A percentile compares a stretch with the other conserved stretches of the same genome.
These are phyloP conservation scores for Fusarium brevicatenulatum DNA, from an alignment of 2,329 filamentous ascomycete species.

Conservation along the genomic window DNA sequence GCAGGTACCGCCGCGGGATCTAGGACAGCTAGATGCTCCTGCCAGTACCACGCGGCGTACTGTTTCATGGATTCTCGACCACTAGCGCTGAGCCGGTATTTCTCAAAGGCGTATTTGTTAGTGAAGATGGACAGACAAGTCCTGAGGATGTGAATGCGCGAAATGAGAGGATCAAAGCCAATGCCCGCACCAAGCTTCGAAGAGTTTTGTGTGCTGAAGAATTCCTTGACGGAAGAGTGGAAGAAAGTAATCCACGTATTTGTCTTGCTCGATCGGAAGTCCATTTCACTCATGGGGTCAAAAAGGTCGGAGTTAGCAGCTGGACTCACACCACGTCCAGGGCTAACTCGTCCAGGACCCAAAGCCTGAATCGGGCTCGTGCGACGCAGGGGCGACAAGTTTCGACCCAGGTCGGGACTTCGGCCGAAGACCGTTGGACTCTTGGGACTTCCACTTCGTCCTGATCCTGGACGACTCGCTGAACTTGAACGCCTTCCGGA, in stretches of 20 bases:
- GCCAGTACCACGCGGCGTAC: constrained; percentile 59
- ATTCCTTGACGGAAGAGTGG: constrained; percentile 53
- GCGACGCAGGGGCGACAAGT: constrained; percentile 33
- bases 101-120: constrained; percentile 46
- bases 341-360: constrained; percentile 27
- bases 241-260: constrained; percentile 54
- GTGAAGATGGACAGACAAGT: constrained; percentile 55
- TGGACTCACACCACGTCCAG: constrained; percentile 41
- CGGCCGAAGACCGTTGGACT: constrained; percentile 25
- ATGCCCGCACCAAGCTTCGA: constrained; percentile 37
- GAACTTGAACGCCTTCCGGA: constrained; percentile 38
- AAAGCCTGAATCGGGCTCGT: constrained; percentile 17
- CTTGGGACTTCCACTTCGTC: constrained; percentile 30
- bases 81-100: constrained; percentile 38
- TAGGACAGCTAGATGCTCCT: constrained; percentile 53
- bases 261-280: constrained; percentile 55
- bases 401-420: constrained; percentile 31
- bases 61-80: constrained; percentile 49
- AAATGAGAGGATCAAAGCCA: constrained; percentile 49
- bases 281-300: constrained; percentile 48
- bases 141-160: constrained; percentile 52
- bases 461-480: constrained; percentile 34
- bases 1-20: constrained; percentile 43
- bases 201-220: constrained; percentile 50
- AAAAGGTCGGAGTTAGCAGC: constrained; percentile 46